Conservation (phyloP, 139 green algal genomes). For the Raphidocelis subcapitata region DNA sequence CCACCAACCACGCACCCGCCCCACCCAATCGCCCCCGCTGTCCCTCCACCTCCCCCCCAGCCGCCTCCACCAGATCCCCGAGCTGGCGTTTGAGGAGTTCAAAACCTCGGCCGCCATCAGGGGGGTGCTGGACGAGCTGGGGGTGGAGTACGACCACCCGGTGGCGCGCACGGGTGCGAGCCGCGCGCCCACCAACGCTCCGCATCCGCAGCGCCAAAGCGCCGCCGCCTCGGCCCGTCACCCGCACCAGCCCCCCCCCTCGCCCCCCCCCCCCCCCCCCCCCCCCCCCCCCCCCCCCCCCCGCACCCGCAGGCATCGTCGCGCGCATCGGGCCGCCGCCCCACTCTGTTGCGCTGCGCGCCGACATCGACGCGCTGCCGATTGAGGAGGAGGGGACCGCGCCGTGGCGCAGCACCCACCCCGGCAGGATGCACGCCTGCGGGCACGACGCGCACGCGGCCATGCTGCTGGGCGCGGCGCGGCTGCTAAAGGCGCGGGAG, state of each 20-base stretch:
- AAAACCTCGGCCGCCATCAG: constrained; percentile 71
- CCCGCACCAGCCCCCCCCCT: too few species aligned
- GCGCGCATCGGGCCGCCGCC: constrained; percentile 61
- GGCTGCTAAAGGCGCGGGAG: constrained; percentile 69
- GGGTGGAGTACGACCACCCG: constrained; percentile 60
- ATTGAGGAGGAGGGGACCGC: constrained; percentile 56
- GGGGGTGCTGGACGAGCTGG: constrained; percentile 52
- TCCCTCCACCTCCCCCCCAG: too few species aligned
- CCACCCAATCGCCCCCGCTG: too few species aligned
- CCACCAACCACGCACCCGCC: too few species aligned
- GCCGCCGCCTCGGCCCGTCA: too few species aligned
- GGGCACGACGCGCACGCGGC: constrained; percentile 83
- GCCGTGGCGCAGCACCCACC: constrained; percentile 23
- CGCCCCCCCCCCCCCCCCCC: too few species aligned
- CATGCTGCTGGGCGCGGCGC: constrained; percentile 81
- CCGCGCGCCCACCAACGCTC: too few species aligned
- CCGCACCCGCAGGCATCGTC: constrained; percentile 60
- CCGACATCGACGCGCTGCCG: constrained; percentile 92
- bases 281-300: too few species aligned
- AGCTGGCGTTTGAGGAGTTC: constrained; percentile 66
- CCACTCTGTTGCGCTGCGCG: constrained; percentile 70
- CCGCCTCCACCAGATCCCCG: constrained; percentile 60
- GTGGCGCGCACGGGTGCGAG: constrained; percentile 47
- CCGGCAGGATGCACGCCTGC: constrained; percentile 83
- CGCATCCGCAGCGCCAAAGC: too few species aligned